Conservation (phyloP, 2,329 filamentous ascomycete species). For the Basipetospora chlamydospora region DNA sequence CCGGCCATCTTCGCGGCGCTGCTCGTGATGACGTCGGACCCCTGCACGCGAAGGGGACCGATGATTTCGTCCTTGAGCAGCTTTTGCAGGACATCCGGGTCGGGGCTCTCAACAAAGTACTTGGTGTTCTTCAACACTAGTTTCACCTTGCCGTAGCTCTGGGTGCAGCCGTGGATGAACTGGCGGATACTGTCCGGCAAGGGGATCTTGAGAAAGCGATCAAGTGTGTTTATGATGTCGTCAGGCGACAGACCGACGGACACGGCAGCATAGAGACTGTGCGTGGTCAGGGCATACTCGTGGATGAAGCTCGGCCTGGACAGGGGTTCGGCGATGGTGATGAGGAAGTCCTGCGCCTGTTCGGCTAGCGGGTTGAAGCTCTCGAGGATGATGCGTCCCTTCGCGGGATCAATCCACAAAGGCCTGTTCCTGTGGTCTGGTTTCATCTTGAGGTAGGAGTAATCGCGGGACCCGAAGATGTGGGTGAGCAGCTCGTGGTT, state of each 20-base stretch:
- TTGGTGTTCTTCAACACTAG: conserved; percentile 88
- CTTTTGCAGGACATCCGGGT: conserved; percentile 71
- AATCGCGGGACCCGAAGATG: conserved; percentile 46
- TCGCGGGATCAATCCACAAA: conserved; percentile 82
- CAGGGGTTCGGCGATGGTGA: conserved; percentile 85
- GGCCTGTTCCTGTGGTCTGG: conserved; percentile 80
- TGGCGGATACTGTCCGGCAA: conserved; percentile 66
- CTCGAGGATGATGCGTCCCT: conserved; percentile 80
- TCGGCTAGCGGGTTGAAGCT: conserved; percentile 81
- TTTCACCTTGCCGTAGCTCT: conserved; percentile 90
- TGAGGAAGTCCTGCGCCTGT: conserved; percentile 85
- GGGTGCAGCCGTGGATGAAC: conserved; percentile 68
- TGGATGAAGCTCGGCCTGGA: conserved; percentile 84
- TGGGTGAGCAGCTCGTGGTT: conserved; percentile 28
- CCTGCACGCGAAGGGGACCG: conserved; percentile 62
- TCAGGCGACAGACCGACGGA: conserved; percentile 81
- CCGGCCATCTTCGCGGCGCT: conserved; percentile 77
- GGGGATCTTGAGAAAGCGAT: conserved; percentile 77
- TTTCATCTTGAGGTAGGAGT: conserved; percentile 70
- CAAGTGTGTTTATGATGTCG: conserved; percentile 81
- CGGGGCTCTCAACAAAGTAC: conserved; percentile 85
- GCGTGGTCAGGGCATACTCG: conserved; percentile 81
- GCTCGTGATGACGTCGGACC: conserved; percentile 56
- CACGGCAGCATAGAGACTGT: conserved; percentile 89
- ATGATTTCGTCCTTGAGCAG: conserved; percentile 78